Conservation (phyloP, 306 rosid species). For the Inga oerstediana region DNA sequence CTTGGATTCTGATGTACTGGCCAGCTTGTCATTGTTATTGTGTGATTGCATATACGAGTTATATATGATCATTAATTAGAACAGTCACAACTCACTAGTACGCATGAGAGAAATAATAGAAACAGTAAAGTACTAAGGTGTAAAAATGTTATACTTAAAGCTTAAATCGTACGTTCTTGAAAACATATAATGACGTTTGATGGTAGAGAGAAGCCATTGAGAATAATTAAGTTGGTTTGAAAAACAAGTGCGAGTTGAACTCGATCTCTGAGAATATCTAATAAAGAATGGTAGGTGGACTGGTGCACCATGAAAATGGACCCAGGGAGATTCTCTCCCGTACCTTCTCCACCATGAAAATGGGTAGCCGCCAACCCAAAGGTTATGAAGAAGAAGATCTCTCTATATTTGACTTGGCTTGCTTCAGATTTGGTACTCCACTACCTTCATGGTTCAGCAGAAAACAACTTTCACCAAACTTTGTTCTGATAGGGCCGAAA, state of each 20-base stretch:
- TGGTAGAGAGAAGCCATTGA: neutral
- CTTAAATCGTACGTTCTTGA: neutral
- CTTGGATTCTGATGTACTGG: neutral
- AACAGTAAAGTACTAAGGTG: neutral
- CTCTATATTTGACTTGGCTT: neutral
- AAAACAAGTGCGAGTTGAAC: neutral
- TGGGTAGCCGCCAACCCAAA: neutral
- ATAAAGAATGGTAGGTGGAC: slow-evolving; percentile 15
- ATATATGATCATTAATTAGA: neutral
- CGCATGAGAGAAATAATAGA: too few relatives aligned
- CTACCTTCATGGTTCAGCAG: neutral
- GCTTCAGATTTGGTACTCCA: slow-evolving; percentile 1
- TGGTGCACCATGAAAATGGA: slow-evolving; percentile 38
- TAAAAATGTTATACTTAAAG: neutral
- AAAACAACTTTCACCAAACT: neutral
- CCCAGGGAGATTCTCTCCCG: slow-evolving; percentile 30
- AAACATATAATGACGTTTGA: slow-evolving; percentile 13
- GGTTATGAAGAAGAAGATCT: neutral
- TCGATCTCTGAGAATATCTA: neutral
- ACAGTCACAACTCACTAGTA: neutral
- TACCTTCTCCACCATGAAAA: slow-evolving; percentile 24
- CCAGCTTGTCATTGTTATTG: neutral
- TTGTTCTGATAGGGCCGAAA: neutral
- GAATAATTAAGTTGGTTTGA: neutral
- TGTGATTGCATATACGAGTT: neutral